A percentile compares a stretch with the other conserved stretches of the same genome.
phyloP scores from a whole-genome alignment of 768 basidiomycete species.

The Erythrobasidium yunnanense region DNA sequence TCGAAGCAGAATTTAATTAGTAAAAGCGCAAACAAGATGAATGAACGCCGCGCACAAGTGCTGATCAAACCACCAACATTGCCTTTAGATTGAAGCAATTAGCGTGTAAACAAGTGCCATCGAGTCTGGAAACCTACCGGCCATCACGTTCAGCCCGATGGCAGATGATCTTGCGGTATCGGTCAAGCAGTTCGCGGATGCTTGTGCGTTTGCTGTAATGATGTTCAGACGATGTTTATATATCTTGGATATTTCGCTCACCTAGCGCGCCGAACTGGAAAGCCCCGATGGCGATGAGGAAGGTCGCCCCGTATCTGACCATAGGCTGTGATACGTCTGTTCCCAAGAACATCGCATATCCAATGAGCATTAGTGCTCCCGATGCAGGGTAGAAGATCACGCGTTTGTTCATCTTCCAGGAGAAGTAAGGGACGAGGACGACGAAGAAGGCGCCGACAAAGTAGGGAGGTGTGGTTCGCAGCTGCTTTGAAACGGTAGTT shows the following conservation, averaged over 20 bases:
- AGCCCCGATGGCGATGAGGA: constrained; percentile 1
- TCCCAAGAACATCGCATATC: constrained; percentile 31
- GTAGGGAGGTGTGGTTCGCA: constrained; percentile 72
- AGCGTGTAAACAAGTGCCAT: not conserved
- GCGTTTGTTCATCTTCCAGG: constrained; percentile 59
- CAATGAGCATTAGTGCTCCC: constrained; percentile 20
- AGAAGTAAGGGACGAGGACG: constrained; percentile 51
- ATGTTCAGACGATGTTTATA: too few relatives aligned
- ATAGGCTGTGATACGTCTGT: not conserved
- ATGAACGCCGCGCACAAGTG: not conserved
- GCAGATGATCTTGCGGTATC: constrained; percentile 4
- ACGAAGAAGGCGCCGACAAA: constrained; percentile 58
- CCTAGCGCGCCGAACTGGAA: constrained; percentile 5
- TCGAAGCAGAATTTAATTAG: not conserved
- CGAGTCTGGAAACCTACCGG: not conserved
- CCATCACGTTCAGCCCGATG: constrained; percentile 15
- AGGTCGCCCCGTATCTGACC: constrained; percentile 29
- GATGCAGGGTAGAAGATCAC: constrained; percentile 41
- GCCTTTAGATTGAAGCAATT: not conserved
- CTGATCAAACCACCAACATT: not conserved
- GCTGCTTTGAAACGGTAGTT: constrained; percentile 53
- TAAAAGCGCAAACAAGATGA: not conserved
- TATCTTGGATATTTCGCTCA: too few relatives aligned
- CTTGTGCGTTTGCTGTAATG: constrained; percentile 13
- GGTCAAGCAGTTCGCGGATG: not conserved